These are phyloP conservation scores for Hypoxylon sp. DNA, from an alignment of 2,329 filamentous ascomycete species.

Conservation along the genomic window DNA sequence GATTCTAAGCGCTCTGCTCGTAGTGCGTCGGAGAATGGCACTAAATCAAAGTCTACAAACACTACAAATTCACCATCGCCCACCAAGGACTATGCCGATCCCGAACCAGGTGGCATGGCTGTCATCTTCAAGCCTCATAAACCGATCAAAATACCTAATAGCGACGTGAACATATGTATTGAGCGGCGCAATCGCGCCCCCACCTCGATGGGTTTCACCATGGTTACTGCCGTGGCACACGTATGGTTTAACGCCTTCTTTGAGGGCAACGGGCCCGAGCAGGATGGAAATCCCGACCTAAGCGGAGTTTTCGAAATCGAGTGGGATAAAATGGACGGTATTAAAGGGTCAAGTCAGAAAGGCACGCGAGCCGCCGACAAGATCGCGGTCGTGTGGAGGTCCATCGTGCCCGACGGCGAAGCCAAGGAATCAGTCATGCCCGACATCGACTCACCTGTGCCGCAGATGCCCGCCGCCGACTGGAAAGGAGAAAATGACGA, in stretches of 20 bases:
- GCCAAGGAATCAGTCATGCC: constrained; percentile 68
- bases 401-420: constrained; percentile 52
- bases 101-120: constrained; percentile 75
- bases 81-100: constrained; percentile 53
- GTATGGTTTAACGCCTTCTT: constrained; percentile 98
- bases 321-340: constrained; percentile 86
- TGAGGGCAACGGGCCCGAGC: constrained; percentile 83
- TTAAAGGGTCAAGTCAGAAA: constrained; percentile 89
- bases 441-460: constrained; percentile 75
- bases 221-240: constrained; percentile 94
- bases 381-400: constrained; percentile 87
- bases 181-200: constrained; percentile 86
- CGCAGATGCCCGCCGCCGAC: constrained; percentile 78
- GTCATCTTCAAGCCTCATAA: constrained; percentile 82
- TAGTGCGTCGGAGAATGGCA: constrained; percentile 20
- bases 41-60: constrained; percentile 28
- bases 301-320: constrained; percentile 74
- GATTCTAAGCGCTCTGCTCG: constrained; percentile 23
- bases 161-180: constrained; percentile 91
- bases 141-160: constrained; percentile 80
- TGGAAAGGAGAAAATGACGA: constrained; percentile 76
- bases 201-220: constrained; percentile 83
- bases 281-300: constrained; percentile 74
- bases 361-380: constrained; percentile 86
- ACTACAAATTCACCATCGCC: constrained; percentile 42